Evolutionary conservation across 441 rosid species (phyloP), one percentile per base, ranked within the genome.

Genomic region (Bruguiera hainesii): DNA sequence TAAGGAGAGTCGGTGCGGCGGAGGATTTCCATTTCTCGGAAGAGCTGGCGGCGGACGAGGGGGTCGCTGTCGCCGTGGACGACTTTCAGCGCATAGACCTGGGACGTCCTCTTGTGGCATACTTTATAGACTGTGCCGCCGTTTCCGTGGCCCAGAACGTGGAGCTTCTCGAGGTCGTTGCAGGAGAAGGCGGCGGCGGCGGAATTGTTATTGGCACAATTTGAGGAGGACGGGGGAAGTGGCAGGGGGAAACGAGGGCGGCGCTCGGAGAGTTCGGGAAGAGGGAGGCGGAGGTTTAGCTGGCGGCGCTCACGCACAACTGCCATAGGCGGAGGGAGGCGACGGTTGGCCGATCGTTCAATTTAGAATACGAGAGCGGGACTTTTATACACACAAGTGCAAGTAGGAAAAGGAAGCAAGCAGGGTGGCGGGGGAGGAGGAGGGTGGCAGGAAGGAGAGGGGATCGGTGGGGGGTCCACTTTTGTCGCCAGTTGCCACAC

Each of bases 121-220:
- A 82, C 97, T 77, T 84, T 85, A 73, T 93, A 91, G 55, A 91
- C 97, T 0, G 80, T 80, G 4, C 96, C 96, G 5, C 98, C 92
- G 78, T 91, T 94, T 1, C 98, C 97, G 66, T 87, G 88, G 39
- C 98, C 97, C 0, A 94, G 84, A 0, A 89, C 97, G 33, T 80
- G 63, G 28, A 91, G 78, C 65, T 68, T 91, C 56, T 93, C 96
- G 21, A 91, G 83, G 68, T 94, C 96, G 33, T 77, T 11, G 28
- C 25, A 20, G 23, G 81, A 68, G 49, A 78, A 23, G 1, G 65
- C 9, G 26, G 78, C 25, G 42, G 78, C 3, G 50, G 60, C 2
- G 21, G 15, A 1, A 35, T 75, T 23, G 10, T 42, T 15, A 5
- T 29, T 6, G n/a, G 42, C 3, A 21, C 66, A 29, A 49, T 66